Evolutionary conservation across 805 yeast genomes (phyloP).

Genomic region (Blastobotrys peoriensis): DNA sequence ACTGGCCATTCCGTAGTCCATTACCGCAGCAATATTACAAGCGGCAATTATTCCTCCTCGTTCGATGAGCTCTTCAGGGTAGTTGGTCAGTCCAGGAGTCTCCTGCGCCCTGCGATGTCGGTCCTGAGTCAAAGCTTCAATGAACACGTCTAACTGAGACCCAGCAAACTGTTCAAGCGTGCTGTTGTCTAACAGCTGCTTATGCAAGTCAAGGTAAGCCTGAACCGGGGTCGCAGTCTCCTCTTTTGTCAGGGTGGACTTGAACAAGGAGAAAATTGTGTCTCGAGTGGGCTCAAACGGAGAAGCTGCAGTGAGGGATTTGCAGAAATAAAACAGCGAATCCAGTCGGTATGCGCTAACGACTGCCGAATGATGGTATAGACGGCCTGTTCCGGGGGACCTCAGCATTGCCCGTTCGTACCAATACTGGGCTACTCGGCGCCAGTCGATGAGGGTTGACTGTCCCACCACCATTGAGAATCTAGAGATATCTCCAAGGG

Average conservation of each 20-base stretch:
- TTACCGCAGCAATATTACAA: conserved; percentile 19
- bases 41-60: conserved; percentile 17
- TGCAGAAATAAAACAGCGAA: conserved; percentile 22
- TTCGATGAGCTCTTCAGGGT: not conserved
- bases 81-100: not conserved
- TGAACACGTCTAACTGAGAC: conserved; percentile 2
- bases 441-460: conserved; percentile 80
- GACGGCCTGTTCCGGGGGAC: conserved; percentile 77
- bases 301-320: conserved; percentile 16
- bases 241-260: conserved; percentile 12
- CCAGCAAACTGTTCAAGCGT: conserved; percentile 4
- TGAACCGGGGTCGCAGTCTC: conserved; percentile 9
- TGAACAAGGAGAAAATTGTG: conserved; percentile 15
- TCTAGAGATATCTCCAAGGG: conserved; percentile 76
- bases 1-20: conserved; percentile 14
- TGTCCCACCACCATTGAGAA: conserved; percentile 85
- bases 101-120: not conserved
- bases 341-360: conserved; percentile 61
- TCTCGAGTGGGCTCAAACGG: conserved; percentile 19
- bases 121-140: not conserved
- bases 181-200: conserved; percentile 9
- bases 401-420: conserved; percentile 66
- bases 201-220: conserved; percentile 15
- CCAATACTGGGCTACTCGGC: conserved; percentile 77
- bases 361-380: conserved; percentile 82